These are phyloP conservation scores for Saussurea involucrata DNA, from an alignment of 129 eudicot species.

Conservation along the genomic window DNA sequence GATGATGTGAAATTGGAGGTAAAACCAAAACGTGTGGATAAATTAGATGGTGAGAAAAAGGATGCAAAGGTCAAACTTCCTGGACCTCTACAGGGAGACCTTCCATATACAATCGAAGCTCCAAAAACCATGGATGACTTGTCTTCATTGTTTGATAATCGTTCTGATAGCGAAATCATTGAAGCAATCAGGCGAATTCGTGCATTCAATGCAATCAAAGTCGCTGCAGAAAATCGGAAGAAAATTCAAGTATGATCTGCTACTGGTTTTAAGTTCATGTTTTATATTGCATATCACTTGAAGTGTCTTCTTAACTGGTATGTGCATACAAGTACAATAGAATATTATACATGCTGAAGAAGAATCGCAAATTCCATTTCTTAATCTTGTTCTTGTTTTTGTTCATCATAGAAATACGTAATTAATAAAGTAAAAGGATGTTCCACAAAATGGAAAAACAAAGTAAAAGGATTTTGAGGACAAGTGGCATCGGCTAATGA, in stretches of 20 bases:
- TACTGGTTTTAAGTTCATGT: background rate
- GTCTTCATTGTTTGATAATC: slow-evolving; percentile 51
- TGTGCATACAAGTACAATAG: background rate
- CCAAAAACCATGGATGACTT: slow-evolving; percentile 80
- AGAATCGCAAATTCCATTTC: background rate
- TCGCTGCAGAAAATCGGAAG: slow-evolving; percentile 92
- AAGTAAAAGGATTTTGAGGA: background rate
- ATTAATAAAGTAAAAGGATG: background rate
- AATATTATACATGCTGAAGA: no score
- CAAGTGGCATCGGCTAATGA: background rate
- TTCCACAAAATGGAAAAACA: background rate
- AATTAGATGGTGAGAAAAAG: slow-evolving; percentile 17
- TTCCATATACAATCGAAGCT: slow-evolving; percentile 91
- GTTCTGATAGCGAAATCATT: slow-evolving; percentile 64
- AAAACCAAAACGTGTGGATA: slow-evolving; percentile 14
- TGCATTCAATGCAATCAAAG: slow-evolving; percentile 69
- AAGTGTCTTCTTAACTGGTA: background rate
- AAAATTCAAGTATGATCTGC: slow-evolving; percentile 73
- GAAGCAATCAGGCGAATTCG: slow-evolving; percentile 92
- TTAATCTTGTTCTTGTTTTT: background rate
- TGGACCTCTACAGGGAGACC: slow-evolving; percentile 45
- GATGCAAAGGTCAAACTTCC: slow-evolving; percentile 30
- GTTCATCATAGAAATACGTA: no score
- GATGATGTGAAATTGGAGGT: slow-evolving; percentile 16
- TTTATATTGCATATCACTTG: background rate